phyloP scores from a whole-genome alignment of 306 rosid genomes.

The Astragalus glycyphyllos region DNA sequence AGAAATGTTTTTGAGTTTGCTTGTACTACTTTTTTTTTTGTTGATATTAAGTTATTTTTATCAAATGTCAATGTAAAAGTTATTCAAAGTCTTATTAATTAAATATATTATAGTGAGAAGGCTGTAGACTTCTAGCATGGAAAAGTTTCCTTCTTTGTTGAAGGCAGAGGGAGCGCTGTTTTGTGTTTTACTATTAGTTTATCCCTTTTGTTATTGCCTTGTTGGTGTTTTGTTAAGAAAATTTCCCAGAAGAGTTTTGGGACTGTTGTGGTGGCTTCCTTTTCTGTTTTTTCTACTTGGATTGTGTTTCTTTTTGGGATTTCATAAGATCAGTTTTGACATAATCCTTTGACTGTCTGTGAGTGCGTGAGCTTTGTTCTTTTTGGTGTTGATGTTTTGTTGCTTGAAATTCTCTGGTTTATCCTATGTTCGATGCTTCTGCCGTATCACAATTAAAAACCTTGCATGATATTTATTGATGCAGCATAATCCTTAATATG shows the following conservation, averaged over 20 bases:
- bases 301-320: neutral
- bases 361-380: neutral
- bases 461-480: slow-evolving; percentile 6
- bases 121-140: slow-evolving; percentile 1
- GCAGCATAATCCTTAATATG: neutral
- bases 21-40: neutral
- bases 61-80: slow-evolving; percentile 1
- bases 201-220: neutral
- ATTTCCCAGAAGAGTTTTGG: slow-evolving; percentile 3
- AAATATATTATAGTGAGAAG: slow-evolving; percentile 6
- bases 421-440: neutral
- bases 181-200: neutral
- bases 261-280: slow-evolving; percentile 1
- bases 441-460: slow-evolving; percentile 1
- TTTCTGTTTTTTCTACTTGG: neutral
- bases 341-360: neutral
- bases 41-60: slow-evolving; percentile 8
- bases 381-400: slow-evolving; percentile 11
- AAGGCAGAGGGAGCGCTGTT: neutral
- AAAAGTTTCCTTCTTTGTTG: slow-evolving; percentile 1
- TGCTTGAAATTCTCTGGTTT: slow-evolving; percentile 34
- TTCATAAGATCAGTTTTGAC: neutral
- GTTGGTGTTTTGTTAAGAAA: neutral
- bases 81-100: slow-evolving; percentile 14
- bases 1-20: neutral